phyloP scores from a whole-genome alignment of 2,329 filamentous ascomycete species.

The Alternaria sp. region DNA sequence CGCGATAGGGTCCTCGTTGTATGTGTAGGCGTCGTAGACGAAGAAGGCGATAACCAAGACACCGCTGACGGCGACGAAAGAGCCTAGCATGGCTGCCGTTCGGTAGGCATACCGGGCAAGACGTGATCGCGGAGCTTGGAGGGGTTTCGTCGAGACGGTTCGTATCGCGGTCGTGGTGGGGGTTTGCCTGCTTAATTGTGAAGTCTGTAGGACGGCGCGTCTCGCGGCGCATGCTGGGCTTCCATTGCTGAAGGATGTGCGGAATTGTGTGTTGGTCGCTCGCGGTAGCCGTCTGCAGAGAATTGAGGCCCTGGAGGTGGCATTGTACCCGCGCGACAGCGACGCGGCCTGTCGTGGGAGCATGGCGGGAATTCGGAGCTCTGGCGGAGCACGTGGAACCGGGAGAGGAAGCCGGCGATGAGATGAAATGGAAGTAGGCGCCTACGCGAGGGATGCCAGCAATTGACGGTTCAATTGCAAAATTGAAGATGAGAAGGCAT shows the following conservation, averaged over 20 bases:
- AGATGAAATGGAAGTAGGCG: background rate
- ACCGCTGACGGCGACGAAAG: constrained; percentile 74
- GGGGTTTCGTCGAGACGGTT: constrained; percentile 38
- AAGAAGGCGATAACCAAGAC: constrained; percentile 82
- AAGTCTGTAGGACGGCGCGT: constrained; percentile 32
- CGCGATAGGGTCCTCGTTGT: constrained; percentile 71
- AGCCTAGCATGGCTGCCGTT: constrained; percentile 74
- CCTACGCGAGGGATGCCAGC: background rate
- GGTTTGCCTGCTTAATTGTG: constrained; percentile 22
- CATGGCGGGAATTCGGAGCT: constrained; percentile 26
- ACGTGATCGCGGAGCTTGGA: constrained; percentile 42
- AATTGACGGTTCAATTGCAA: constrained; percentile 16
- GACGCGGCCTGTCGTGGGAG: constrained; percentile 39
- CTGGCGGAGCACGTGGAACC: constrained; percentile 6
- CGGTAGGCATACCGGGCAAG: constrained; percentile 67
- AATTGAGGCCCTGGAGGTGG: constrained; percentile 24
- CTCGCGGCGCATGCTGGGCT: constrained; percentile 21
- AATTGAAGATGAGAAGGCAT: constrained; percentile 2
- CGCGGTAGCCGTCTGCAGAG: constrained; percentile 19
- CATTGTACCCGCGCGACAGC: constrained; percentile 34
- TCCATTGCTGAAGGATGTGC: constrained; percentile 37
- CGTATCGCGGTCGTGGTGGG: constrained; percentile 28
- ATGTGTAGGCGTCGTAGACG: constrained; percentile 90
- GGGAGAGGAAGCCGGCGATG: constrained; percentile 2
- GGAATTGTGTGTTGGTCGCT: constrained; percentile 21